Base-by-base conservation (phyloP, 495 filamentous ascomycete genomes). In the Aspergillus funiculosus region DNA sequence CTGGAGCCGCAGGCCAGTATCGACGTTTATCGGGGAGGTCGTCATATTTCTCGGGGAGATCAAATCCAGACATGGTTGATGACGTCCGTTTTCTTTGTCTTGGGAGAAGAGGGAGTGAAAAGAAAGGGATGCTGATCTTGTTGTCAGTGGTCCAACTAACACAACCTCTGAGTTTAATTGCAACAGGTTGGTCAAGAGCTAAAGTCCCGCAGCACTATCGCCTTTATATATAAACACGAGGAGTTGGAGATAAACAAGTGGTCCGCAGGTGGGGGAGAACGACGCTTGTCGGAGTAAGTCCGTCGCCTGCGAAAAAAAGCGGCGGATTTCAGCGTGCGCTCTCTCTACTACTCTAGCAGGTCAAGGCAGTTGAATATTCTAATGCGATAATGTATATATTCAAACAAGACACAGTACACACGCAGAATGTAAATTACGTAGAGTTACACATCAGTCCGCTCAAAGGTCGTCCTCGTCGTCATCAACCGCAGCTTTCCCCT, bases 21-120 rank as follows among this genome's bases (percentile, higher is more conserved):
- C 66, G 62, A 25, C 62, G 65, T 42, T 70, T 72, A 53, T 77
- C 62, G 1, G 72, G 71, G 9, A 77, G 67, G 31, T 76, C 70
- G 45, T 75, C 69, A 34, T 58, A 73, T 40, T 51, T 67, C 26
- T 63, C 61, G n/a, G 67, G 67, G 1, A 69, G 54, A 6, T 53
- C 30, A 32, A 55, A 48, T 13, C 34, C 46, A 4, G 57, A 45
- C 60, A 64, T 67, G 19, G n/a, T 59, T 36, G 14, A 2, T 13
- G 27, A n/a, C n/a, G n/a, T n/a, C n/a, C n/a, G n/a, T n/a, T n/a
- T n/a, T n/a, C n/a, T 35, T 21, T 34, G 26, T 37, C 6, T 6
- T 4, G 18, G 27, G 28, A n/a, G 39, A 15, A 42, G n/a, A 32
- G 8, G 29, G 11, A n/a, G 29, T 31, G 11, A 31, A 2, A 40